Evolutionary conservation across 2,329 filamentous ascomycete species (phyloP), one percentile per base, ranked within the genome.

Genomic region (Cordyceps fumosorosea): DNA sequence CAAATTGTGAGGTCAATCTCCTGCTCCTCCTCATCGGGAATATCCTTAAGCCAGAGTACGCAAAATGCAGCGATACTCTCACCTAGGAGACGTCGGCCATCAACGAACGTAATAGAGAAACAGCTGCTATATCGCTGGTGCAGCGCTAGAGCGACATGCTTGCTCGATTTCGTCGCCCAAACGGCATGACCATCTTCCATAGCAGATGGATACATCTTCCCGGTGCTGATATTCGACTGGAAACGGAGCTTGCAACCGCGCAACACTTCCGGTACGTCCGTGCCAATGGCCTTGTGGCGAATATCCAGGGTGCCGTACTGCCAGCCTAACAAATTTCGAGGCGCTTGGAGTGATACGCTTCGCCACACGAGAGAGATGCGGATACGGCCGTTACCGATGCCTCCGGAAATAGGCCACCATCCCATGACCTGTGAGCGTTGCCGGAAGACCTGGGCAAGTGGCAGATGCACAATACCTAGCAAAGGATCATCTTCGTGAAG

Each of bases 341-440:
- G 85, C 2, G 86, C 74, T 66, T 88, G 80, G 1, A 89, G 73
- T 63, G 87, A 81, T 3, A 91, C 80, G 62, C 86, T 89, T 51
- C 89, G 82, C 80, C 89, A 91, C 2, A 91, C 85, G 77, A 91
- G 80, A 18, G 87, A 90, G 62, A 92, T 80, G 12, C 89, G 79
- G 45, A 84, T 81, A 48, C 87, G 81, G 1, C 89, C 89, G 66
- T 85, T 89, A 3, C 89, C 89, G n/a, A 91, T 81, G 0, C 89
- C 89, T 3, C 89, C 89, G 6, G 84, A 80, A 3, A 92, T 73
- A 0, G 89, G 89, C 69, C 84, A 91, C 63, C 78, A 84, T 8
- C 83, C 80, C 72, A 87, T 85, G 32, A 89, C 75, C 66, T 91
- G 89, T 20, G 84, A 86, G 26, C 81, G 79, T 10, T 87, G 77